Evolutionary conservation across 805 yeast genomes (phyloP).

Genomic region (Diddensiella caesifluorescens): DNA sequence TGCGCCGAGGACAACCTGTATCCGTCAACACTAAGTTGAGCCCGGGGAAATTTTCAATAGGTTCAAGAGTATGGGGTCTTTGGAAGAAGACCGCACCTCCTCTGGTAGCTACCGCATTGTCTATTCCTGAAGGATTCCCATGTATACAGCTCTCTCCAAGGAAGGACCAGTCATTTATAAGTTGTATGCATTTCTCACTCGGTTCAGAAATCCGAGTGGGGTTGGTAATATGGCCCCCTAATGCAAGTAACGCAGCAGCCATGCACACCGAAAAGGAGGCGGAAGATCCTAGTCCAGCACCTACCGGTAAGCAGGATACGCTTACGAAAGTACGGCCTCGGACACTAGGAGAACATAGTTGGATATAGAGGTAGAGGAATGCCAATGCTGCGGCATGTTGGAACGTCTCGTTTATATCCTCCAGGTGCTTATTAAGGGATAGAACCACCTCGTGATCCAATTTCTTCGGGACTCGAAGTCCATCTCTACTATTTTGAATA

Average conservation of each 20-base stretch:
- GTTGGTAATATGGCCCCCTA: conserved; percentile 8
- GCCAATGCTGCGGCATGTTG: conserved; percentile 78
- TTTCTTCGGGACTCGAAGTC: too few species aligned
- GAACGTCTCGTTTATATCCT: conserved; percentile 45
- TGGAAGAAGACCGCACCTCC: conserved; percentile 95
- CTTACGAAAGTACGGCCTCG: conserved; percentile 57
- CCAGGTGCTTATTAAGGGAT: conserved; percentile 21
- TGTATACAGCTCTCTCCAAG: conserved; percentile 94
- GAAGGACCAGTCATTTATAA: conserved; percentile 81
- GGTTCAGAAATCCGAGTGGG: conserved; percentile 6
- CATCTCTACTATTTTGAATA: too few species aligned
- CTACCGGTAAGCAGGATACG: conserved; percentile 84
- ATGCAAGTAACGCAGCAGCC: conserved; percentile 57
- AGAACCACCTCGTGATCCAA: conserved; percentile 10
- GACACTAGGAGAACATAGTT: conserved; percentile 44
- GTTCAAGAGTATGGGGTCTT: conserved; percentile 52
- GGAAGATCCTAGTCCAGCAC: conserved; percentile 95
- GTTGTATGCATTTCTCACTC: conserved; percentile 29
- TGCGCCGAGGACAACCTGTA: conserved; percentile 80
- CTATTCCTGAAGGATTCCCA: conserved; percentile 95
- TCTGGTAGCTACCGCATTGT: conserved; percentile 89
- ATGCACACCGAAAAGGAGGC: conserved; percentile 86
- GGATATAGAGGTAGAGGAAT: conserved; percentile 70
- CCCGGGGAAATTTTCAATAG: conserved; percentile 69
- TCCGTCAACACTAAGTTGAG: conserved; percentile 72